phyloP scores from a whole-genome alignment of 345 rosid species.

The Heritiera littoralis region DNA sequence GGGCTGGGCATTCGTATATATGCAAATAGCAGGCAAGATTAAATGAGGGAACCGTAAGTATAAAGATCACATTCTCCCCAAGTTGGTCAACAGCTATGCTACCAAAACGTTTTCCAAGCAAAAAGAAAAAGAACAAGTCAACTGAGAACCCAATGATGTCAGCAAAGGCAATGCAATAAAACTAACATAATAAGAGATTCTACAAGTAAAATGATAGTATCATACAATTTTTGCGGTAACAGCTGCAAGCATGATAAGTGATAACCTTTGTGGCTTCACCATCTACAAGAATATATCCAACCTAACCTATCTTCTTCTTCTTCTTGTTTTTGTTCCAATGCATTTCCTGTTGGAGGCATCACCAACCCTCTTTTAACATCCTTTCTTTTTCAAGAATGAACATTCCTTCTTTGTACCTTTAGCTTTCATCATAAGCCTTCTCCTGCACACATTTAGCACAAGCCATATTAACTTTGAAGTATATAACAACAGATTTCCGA shows the following conservation, averaged over 20 bases:
- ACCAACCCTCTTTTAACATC: conserved; percentile 42
- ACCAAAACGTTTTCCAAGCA: neutral
- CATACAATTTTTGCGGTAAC: neutral
- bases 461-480: neutral
- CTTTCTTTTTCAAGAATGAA: conserved; percentile 49
- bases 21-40: neutral
- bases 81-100: neutral
- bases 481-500: neutral
- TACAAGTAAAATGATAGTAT: neutral
- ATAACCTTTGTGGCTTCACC: neutral
- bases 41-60: neutral
- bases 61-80: neutral
- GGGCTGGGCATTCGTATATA: neutral
- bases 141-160: neutral
- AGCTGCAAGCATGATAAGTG: conserved; percentile 10
- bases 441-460: conserved; percentile 30
- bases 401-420: conserved; percentile 46
- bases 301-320: neutral
- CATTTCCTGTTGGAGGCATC: conserved; percentile 1
- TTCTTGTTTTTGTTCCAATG: neutral
- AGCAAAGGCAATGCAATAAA: neutral
- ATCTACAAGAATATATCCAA: neutral
- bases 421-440: conserved; percentile 48
- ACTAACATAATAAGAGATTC: neutral
- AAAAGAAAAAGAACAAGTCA: neutral